Conservation (phyloP, 2,329 filamentous ascomycete species). For the Arthrinium puccinioides region DNA sequence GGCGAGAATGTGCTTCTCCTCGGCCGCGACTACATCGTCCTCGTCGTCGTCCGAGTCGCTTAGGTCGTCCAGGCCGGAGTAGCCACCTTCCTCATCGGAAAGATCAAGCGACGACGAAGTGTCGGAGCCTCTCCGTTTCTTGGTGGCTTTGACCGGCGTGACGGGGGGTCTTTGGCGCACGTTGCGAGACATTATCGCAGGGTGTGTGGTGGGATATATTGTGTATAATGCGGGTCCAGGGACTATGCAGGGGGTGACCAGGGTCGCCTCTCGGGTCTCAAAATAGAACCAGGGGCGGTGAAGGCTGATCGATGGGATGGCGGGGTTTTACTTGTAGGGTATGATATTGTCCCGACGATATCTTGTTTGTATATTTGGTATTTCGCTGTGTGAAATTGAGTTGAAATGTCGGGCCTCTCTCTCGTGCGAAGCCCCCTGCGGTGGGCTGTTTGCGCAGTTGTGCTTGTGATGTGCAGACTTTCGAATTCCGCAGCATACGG, state of each 20-base stretch:
- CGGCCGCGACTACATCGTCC: constrained; percentile 70
- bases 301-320: constrained; percentile 9
- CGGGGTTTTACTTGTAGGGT: not conserved
- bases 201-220: constrained; percentile 11
- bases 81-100: constrained; percentile 64
- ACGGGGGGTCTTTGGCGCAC: constrained; percentile 38
- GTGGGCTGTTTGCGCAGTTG: constrained; percentile 14
- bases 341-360: not conserved
- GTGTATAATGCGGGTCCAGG: constrained; percentile 10
- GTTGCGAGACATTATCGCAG: constrained; percentile 49
- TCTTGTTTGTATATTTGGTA: too few relatives aligned
- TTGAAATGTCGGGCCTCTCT: not conserved
- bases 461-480: constrained; percentile 26
- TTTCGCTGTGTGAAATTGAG: not conserved
- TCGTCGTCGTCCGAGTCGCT: constrained; percentile 72
- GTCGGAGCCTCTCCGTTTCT: constrained; percentile 42
- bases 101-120: constrained; percentile 49
- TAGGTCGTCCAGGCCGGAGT: constrained; percentile 72
- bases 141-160: constrained; percentile 33
- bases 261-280: constrained; percentile 11
- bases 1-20: constrained; percentile 66
- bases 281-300: constrained; percentile 29
- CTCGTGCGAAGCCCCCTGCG: constrained; percentile 7
- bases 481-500: constrained; percentile 15
- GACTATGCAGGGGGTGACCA: constrained; percentile 18